Conservation (phyloP, 345 rosid genomes). For the Sonneratia caseolaris region DNA sequence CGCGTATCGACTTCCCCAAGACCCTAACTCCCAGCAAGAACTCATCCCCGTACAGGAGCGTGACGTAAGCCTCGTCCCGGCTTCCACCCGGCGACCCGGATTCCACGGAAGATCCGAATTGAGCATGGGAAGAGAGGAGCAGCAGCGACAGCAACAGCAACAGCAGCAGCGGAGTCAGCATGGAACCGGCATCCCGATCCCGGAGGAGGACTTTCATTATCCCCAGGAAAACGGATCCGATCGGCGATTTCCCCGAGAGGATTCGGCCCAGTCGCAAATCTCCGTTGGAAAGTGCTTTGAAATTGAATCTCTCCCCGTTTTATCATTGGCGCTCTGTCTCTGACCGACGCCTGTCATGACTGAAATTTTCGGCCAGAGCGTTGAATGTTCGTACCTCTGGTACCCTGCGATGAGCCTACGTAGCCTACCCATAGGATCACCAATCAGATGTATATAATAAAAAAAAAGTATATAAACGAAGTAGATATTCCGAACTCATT, state of each 20-base stretch:
- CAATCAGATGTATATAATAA: too few relatives aligned
- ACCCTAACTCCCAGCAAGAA: slow-evolving; percentile 91
- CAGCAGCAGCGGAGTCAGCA: not conserved
- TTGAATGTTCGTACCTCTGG: not conserved
- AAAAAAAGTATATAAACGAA: too few relatives aligned
- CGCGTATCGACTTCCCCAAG: slow-evolving; percentile 79
- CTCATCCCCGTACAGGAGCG: slow-evolving; percentile 88
- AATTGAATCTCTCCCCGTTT: not conserved
- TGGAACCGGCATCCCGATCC: not conserved
- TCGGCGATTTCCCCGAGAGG: slow-evolving; percentile 28
- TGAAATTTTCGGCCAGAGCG: not conserved
- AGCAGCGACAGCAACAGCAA: slow-evolving; percentile 6
- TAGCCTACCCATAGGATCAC: too few relatives aligned
- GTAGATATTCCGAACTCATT: too few relatives aligned
- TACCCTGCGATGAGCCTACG: not conserved
- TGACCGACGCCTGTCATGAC: not conserved
- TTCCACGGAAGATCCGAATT: slow-evolving; percentile 24
- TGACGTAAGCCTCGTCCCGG: slow-evolving; percentile 61
- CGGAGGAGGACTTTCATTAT: not conserved
- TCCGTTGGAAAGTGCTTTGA: not conserved
- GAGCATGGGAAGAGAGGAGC: slow-evolving; percentile 18
- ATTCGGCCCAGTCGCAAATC: not conserved
- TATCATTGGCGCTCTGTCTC: not conserved
- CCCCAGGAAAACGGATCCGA: not conserved
- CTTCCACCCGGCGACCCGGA: slow-evolving; percentile 14